Base-by-base conservation (phyloP, 1,139 yeast species). In the Saccharomycopsis crataegensis region DNA sequence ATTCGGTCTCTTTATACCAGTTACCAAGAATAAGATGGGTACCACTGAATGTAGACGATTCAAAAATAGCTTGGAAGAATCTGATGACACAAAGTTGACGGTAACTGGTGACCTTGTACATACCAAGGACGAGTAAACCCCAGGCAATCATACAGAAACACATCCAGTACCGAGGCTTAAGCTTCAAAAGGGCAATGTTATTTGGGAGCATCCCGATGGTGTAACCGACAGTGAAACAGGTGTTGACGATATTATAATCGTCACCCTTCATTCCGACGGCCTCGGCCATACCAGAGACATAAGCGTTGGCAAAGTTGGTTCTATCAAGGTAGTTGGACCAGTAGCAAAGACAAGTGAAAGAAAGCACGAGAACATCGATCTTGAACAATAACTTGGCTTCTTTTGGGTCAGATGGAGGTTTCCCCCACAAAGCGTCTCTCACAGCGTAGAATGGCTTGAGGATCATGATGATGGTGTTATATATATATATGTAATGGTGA, bases 161-260 rank as follows among this genome's bases (percentile, higher is more conserved):
- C 37, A 80, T 60, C 83, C 80, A 79, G 58, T 75, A 73, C 49
- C 80, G 68, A 1, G 85, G 83, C 57, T 78, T 71, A 1, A 80
- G 70, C 54, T 72, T 74, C 55, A 79, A 65, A 28, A 81, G 65
- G 49, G 77, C 72, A 61, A 77, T 61, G 61, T 79, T 79, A 58
- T 79, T 75, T 1, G 86, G 86, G 43, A 82, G 65, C 71, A 79
- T 74, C 4, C 82, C 80, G 14, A 81, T 69, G 32, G 78, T 74
- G 63, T 79, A 81, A 1, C 87, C 87, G 6, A 80, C 76, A 9
- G 79, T 78, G 64, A 80, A 82, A 50, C 78, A 73, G 0, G 86
- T 79, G 58, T 77, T 76, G 51, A 79, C 73, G 36, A 74, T 59
- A 59, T 79, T 80, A 55, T 70, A 69, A 59, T 50, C 49, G 22